Conservation (phyloP, 768 basidiomycete species). For the Coprinopsis strossmayeri region DNA sequence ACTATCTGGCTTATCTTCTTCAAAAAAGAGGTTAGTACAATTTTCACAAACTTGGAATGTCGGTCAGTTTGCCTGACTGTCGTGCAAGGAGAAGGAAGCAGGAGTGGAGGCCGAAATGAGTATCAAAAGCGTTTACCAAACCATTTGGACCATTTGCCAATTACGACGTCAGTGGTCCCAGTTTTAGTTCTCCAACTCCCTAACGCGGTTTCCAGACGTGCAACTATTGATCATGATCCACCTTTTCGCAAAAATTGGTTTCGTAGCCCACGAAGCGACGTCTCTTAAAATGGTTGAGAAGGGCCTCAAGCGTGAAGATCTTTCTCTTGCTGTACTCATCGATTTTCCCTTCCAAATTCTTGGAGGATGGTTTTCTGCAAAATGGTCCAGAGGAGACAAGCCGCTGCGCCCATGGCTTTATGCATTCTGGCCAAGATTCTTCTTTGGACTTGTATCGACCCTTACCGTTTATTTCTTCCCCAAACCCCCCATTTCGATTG, state of each 20-base stretch:
- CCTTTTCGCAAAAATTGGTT: constrained; percentile 89
- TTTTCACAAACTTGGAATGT: neutral
- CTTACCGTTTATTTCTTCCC: constrained; percentile 85
- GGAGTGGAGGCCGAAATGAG: constrained; percentile 81
- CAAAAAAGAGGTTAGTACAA: constrained; percentile 71
- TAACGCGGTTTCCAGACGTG: constrained; percentile 55
- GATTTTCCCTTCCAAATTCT: constrained; percentile 98
- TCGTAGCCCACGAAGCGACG: constrained; percentile 89
- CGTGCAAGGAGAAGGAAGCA: constrained; percentile 75
- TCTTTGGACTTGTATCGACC: constrained; percentile 65
- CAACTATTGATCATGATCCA: constrained; percentile 84
- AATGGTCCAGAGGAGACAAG: constrained; percentile 78
- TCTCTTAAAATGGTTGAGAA: constrained; percentile 95
- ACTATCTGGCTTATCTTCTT: constrained; percentile 84
- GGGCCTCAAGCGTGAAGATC: constrained; percentile 90
- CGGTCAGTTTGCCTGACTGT: too few species aligned
- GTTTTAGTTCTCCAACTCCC: neutral
- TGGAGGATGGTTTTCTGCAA: constrained; percentile 90
- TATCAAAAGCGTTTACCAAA: constrained; percentile 83
- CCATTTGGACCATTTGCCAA: constrained; percentile 91
- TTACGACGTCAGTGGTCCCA: constrained; percentile 64
- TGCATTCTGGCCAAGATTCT: constrained; percentile 86
- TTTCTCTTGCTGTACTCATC: constrained; percentile 91
- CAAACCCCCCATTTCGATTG: constrained; percentile 56
- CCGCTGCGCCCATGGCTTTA: constrained; percentile 84